Percentiles rank a stretch among this genome's conserved stretches.
Conservation (phyloP, 495 filamentous ascomycete species). For the Trichoderma parareesei region DNA sequence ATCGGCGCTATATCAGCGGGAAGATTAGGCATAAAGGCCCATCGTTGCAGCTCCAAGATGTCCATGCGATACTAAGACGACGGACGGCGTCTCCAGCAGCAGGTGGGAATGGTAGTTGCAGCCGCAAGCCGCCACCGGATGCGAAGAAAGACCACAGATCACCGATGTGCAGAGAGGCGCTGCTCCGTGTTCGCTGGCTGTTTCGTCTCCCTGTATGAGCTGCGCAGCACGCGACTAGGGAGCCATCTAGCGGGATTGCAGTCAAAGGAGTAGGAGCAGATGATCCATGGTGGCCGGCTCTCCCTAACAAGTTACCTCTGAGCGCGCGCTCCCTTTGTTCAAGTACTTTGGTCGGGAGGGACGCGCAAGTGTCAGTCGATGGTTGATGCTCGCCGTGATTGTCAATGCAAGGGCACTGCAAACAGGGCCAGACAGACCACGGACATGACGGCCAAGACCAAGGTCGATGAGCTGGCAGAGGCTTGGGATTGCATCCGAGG, state of each 20-base stretch:
- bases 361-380: background rate
- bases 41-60: slow-evolving; percentile 6
- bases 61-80: slow-evolving; percentile 6
- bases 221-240: background rate
- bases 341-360: too few relatives aligned
- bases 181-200: too few relatives aligned
- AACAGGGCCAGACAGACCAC: too few relatives aligned
- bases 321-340: too few relatives aligned
- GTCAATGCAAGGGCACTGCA: background rate
- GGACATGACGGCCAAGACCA: background rate
- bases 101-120: background rate
- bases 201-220: background rate
- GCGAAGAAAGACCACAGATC: background rate
- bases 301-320: background rate
- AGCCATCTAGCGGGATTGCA: background rate
- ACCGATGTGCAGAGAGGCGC: background rate
- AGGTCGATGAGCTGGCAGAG: slow-evolving; percentile 7
- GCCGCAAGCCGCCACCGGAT: background rate
- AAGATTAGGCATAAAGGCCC: slow-evolving; percentile 16
- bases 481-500: slow-evolving; percentile 3
- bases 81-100: background rate
- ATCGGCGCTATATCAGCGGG: slow-evolving; percentile 25
- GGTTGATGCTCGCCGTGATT: background rate
- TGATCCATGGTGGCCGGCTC: background rate
- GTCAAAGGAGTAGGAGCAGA: background rate